A percentile compares a stretch with the other conserved stretches of the same genome.
Evolutionary conservation across 192 early-diverging fungal genomes (phyloP).

Genomic region (Gorgonomyces haynaldii): DNA sequence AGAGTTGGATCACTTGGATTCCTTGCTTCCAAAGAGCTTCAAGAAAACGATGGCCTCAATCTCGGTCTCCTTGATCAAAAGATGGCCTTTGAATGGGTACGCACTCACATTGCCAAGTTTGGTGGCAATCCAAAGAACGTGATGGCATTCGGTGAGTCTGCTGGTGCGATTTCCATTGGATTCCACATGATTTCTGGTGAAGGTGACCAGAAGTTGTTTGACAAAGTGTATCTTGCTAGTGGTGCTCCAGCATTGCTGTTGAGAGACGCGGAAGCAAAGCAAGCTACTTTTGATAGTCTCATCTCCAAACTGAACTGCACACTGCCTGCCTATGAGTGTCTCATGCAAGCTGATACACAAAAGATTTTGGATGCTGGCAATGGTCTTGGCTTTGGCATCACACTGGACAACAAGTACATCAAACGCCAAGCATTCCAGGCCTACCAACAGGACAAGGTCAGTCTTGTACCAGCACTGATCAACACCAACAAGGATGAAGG

Average conservation of each 20-base stretch:
- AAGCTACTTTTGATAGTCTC: neutral
- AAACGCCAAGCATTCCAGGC: neutral
- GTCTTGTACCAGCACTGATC: neutral
- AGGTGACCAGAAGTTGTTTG: no score
- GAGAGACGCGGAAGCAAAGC: neutral
- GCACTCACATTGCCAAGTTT: slow-evolving; percentile 10
- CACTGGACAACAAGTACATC: neutral
- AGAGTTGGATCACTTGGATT: slow-evolving; percentile 3
- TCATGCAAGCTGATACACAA: neutral
- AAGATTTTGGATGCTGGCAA: neutral
- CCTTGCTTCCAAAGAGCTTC: neutral
- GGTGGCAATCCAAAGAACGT: slow-evolving; percentile 13
- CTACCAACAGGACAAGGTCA: neutral
- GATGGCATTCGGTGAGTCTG: slow-evolving; percentile 10
- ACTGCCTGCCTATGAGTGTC: neutral
- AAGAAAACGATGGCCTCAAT: neutral
- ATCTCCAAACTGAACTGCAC: neutral
- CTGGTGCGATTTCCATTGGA: slow-evolving; percentile 7
- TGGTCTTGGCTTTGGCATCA: neutral
- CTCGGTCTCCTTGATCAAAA: slow-evolving; percentile 1
- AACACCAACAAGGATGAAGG: slow-evolving; percentile 5
- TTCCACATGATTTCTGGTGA: neutral
- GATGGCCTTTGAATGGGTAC: slow-evolving; percentile 5
- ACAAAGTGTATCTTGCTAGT: neutral
- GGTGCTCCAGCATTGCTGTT: neutral